These are phyloP conservation scores for Rhizoclosmatium sp. DNA, from an alignment of 192 early-diverging fungal species.

Conservation along the genomic window DNA sequence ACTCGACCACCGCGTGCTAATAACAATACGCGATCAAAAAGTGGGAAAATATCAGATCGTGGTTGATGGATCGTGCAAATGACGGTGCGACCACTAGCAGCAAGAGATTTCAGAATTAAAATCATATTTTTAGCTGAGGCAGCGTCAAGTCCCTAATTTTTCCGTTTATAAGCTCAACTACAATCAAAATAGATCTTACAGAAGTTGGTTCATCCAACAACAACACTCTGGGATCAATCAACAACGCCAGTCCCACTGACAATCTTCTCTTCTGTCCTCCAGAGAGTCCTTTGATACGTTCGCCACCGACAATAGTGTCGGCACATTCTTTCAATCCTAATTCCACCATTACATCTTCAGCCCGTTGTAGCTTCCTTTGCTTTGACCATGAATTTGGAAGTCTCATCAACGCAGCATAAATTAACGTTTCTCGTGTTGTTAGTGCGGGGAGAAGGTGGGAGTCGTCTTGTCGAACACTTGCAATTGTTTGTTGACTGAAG, in stretches of 20 bases:
- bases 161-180: too few relatives aligned
- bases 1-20: conserved; percentile 40
- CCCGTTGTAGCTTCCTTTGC: conserved; percentile 40
- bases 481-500: too few relatives aligned
- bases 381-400: conserved; percentile 41
- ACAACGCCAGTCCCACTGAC: conserved; percentile 64
- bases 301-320: conserved; percentile 44
- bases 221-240: conserved; percentile 43
- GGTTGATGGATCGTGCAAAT: conserved; percentile 87
- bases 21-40: conserved; percentile 64
- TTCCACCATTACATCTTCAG: conserved; percentile 43
- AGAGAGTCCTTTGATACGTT: conserved; percentile 59
- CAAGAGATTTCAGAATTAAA: conserved; percentile 27
- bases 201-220: conserved; percentile 47
- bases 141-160: conserved; percentile 38
- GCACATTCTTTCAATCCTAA: conserved; percentile 53
- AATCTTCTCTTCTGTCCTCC: conserved; percentile 77
- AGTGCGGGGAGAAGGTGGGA: too few relatives aligned
- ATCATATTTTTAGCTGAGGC: conserved; percentile 16
- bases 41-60: conserved; percentile 75
- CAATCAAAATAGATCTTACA: too few relatives aligned
- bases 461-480: too few relatives aligned
- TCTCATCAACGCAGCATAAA: conserved; percentile 38
- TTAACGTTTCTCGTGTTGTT: too few relatives aligned
- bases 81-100: conserved; percentile 52